phyloP scores from a whole-genome alignment of 352 stramenopile species.

The Phytopythium vexans region DNA sequence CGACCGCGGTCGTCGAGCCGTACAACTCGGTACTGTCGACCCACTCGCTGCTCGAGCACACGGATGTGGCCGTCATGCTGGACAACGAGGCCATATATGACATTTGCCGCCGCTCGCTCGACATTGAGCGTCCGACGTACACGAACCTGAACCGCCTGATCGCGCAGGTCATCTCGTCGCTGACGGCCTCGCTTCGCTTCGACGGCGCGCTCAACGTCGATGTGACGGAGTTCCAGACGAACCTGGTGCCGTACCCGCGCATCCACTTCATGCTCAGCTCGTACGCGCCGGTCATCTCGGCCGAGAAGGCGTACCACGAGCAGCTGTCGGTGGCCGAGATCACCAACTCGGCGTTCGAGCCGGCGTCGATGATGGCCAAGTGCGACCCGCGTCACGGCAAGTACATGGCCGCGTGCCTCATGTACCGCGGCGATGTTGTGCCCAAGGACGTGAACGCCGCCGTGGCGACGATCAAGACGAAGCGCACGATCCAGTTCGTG shows the following conservation, averaged over 20 bases:
- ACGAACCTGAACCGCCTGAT: constrained; percentile 99
- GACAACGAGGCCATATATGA: constrained; percentile 99
- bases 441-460: constrained; percentile 96
- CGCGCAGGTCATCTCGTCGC: constrained; percentile 97
- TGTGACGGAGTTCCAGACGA: constrained; percentile 99
- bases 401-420: constrained; percentile 99
- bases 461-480: constrained; percentile 99
- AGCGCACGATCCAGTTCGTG: constrained; percentile 99
- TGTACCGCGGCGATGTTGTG: constrained; percentile 97
- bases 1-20: constrained; percentile 95
- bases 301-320: constrained; percentile 98
- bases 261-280: constrained; percentile 99
- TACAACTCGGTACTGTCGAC: constrained; percentile 99
- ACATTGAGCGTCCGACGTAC: constrained; percentile 99
- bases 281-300: constrained; percentile 97
- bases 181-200: constrained; percentile 98
- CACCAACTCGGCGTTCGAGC: constrained; percentile 98
- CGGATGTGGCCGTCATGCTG: constrained; percentile 96
- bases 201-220: constrained; percentile 98
- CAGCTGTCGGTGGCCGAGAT: constrained; percentile 97
- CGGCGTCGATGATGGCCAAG: constrained; percentile 99
- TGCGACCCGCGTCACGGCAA: constrained; percentile 98
- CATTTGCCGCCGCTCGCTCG: constrained; percentile 95
- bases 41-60: constrained; percentile 97
- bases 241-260: constrained; percentile 98